phyloP scores from a whole-genome alignment of 805 yeast genomes.

The Wickerhamiella dianesei region DNA sequence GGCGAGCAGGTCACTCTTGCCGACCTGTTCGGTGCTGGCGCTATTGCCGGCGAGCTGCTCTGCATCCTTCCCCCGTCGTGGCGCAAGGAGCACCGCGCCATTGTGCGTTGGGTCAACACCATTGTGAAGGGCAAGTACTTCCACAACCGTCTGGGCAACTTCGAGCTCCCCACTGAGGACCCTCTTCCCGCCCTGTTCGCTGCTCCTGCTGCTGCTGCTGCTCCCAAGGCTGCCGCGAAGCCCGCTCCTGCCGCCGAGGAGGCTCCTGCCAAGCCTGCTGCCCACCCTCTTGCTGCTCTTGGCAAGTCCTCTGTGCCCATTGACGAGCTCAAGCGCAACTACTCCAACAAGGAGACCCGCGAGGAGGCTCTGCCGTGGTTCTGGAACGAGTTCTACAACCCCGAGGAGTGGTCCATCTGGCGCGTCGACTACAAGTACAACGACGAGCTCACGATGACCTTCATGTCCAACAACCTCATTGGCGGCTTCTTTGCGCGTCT shows the following conservation, averaged over 20 bases:
- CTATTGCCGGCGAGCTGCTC: background rate
- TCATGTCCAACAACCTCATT: constrained; percentile 95
- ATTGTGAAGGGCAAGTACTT: constrained; percentile 19
- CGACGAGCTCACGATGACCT: constrained; percentile 91
- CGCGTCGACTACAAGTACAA: constrained; percentile 94
- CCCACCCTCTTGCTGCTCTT: constrained; percentile 80
- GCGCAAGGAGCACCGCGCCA: constrained; percentile 49
- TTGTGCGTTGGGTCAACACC: constrained; percentile 61
- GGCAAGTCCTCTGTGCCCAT: constrained; percentile 49
- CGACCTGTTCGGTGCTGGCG: constrained; percentile 49
- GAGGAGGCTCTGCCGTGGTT: constrained; percentile 90
- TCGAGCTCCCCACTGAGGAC: constrained; percentile 7
- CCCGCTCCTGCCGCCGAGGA: constrained; percentile 5
- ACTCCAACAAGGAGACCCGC: constrained; percentile 97
- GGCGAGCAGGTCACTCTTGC: constrained; percentile 58
- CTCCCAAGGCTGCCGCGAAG: constrained; percentile 32
- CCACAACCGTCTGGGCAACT: constrained; percentile 10
- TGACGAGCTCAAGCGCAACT: constrained; percentile 92
- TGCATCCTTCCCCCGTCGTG: constrained; percentile 25
- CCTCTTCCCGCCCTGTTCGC: constrained; percentile 3
- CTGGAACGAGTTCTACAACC: constrained; percentile 82
- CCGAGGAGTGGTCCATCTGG: constrained; percentile 89
- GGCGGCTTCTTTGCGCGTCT: constrained; percentile 98
- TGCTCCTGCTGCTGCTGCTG: constrained; percentile 9
- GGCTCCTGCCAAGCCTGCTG: constrained; percentile 46